These are phyloP conservation scores for Aspergillus conjunctus DNA, from an alignment of 495 filamentous ascomycete genomes.

Conservation along the genomic window DNA sequence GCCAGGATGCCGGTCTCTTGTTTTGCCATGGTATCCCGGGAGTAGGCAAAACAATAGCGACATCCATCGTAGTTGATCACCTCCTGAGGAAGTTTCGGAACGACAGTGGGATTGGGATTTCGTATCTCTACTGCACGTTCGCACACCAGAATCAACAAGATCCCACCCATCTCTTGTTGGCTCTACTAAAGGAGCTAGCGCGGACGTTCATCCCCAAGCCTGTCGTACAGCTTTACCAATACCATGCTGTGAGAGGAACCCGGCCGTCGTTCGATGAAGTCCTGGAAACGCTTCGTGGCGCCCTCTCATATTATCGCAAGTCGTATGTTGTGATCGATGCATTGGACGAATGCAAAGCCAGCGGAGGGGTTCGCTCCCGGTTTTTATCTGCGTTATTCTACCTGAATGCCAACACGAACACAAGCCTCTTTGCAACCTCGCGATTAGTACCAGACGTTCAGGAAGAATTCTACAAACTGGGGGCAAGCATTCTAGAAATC, in stretches of 20 bases:
- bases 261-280: neutral
- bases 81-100: neutral
- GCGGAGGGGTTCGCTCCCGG: neutral
- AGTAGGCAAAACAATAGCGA: neutral
- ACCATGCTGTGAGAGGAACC: neutral
- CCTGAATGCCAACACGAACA: neutral
- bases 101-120: neutral
- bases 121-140: neutral
- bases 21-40: conserved; percentile 1
- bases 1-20: neutral
- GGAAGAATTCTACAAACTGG: neutral
- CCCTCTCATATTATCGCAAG: neutral
- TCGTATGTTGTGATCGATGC: neutral
- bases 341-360: neutral
- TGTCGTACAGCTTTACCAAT: neutral
- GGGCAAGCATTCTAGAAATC: neutral
- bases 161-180: neutral
- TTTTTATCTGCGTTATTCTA: neutral
- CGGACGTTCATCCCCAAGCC: neutral
- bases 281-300: neutral
- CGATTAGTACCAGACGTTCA: neutral
- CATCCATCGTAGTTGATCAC: neutral
- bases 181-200: neutral
- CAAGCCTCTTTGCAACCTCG: neutral
- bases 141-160: neutral